Base-by-base conservation (phyloP, 306 rosid species). In the Potentilla sterilis region DNA sequence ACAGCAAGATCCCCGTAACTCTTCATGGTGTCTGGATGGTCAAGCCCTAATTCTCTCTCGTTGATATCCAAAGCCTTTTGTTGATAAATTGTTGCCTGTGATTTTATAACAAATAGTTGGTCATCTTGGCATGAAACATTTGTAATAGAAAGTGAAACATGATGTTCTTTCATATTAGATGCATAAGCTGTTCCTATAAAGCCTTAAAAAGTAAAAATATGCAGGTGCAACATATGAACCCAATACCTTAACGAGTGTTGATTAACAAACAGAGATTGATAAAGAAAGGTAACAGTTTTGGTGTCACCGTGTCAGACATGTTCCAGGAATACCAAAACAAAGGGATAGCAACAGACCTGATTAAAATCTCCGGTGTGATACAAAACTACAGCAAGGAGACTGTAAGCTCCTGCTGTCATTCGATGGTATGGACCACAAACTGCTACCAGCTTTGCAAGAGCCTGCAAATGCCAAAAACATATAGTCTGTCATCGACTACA, bases 1-100 rank as follows among this genome's bases (percentile, higher is more conserved):
- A 96, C 99, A 58, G 99, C 98, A 83, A 96, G 96, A 82, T 96
- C 99, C 69, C 99, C 98, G 77, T 96, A 96, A 81, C 99, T 96
- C 88, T 96, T 96, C 99, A 96, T 96, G 43, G 99, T 96, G 86
- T 96, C 99, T 73, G 98, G 99, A 85, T 96, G 99, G 79, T 96
- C 99, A 86, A 96, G 87, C 80, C 99, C 99, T 64, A 96, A 78
- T 80, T 96, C 99, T 86, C 98, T 89, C 88, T 96, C 99, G 70
- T 92, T 96, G 81, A 96, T 96, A 87, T 96, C 98, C 85, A 96
- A 72, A 72, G 99, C 98, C 75, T 96, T 96, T 83, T 96, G 99
- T 81, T 96, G 99, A 85, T 96, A 96, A 72, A 90, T 91, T 76
- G 99, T 95, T 55, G 99, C 99, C 99, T 95, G 86, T 47, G 77